Evolutionary conservation across 805 yeast species (phyloP), one percentile per base, ranked within the genome.

Genomic region (Saturnispora bothae): DNA sequence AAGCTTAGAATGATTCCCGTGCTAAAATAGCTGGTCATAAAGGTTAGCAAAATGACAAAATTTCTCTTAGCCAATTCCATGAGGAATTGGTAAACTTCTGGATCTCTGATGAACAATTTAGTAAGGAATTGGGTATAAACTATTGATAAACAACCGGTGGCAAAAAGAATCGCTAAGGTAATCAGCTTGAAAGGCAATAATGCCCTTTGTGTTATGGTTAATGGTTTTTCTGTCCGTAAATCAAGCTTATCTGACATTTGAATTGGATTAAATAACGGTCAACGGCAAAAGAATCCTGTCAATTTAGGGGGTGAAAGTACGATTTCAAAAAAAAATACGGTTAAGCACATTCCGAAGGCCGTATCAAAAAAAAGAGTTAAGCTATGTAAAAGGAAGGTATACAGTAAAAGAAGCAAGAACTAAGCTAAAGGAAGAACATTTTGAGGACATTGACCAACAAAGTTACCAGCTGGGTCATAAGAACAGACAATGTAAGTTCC

Each of bases 391-490:
- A 31, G 40, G 19, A 16, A 13, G 13, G 22, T 22, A 16, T 30
- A 22, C 17, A 16, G 23, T 20, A 36, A 19, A 19, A 20, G 31
- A n/a, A n/a, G n/a, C n/a, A n/a, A n/a, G n/a, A n/a, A n/a, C n/a
- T 20, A 51, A 21, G 36, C 38, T 10, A 47, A 40, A 8, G 59
- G 48, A 12, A 47, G 39, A 32, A 67, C 73, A 38, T 66, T 63
- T 3, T 48, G 34, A 16, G 46, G 48, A 45, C 62, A 65, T 40
- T 65, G 53, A 38, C 83, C 54, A 74, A 50, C 65, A 40, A 65
- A 59, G 63, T 85, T 85, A 49, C 95, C 95, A 25, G 86, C 76
- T 25, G 86, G 78, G 53, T 71, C 65, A 58, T 86, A 85, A 37
- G 78, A 74, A 59, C 95, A 85, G 44, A 82, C 71, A 40, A 80